Percentiles rank a stretch among this genome's conserved stretches.
These are phyloP conservation scores for Lantana camara DNA, from an alignment of 257 asterid genomes.

Conservation along the genomic window DNA sequence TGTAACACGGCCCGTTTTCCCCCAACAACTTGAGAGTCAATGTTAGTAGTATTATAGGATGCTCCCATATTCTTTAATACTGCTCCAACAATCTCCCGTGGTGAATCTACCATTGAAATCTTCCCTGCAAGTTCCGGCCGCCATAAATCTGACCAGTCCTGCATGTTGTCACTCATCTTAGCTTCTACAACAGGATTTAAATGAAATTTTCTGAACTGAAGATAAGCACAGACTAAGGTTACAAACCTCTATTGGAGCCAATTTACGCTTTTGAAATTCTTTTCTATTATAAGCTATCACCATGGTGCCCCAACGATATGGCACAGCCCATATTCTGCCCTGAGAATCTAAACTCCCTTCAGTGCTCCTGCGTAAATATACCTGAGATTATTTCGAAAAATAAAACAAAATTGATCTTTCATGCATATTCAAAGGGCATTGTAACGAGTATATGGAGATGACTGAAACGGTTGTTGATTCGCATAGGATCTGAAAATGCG, in stretches of 20 bases:
- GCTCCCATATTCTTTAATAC: conserved; percentile 89
- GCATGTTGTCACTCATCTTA: conserved; percentile 27
- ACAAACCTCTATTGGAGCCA: conserved; percentile 73
- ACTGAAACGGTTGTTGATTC: neutral
- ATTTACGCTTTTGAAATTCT: conserved; percentile 68
- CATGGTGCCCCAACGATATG: conserved; percentile 95
- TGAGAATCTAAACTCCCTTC: conserved; percentile 73
- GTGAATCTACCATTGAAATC: conserved; percentile 91
- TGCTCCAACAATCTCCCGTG: conserved; percentile 88
- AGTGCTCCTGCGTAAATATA: conserved; percentile 90
- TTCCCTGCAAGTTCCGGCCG: conserved; percentile 90
- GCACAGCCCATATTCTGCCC: conserved; percentile 87
- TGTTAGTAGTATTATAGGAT: conserved; percentile 74
- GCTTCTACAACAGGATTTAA: conserved; percentile 9
- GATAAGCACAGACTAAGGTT: conserved; percentile 16
- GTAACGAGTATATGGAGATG: conserved; percentile 9
- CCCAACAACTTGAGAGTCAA: conserved; percentile 72
- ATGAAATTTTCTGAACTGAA: conserved; percentile 5
- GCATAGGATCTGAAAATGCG: conserved; percentile 7
- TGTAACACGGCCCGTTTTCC: conserved; percentile 73
- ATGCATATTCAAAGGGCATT: conserved; percentile 27
- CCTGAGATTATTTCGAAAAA: conserved; percentile 81
- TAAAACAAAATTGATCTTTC: conserved; percentile 38
- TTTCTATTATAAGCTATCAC: conserved; percentile 87
- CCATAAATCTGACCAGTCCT: conserved; percentile 99